Evolutionary conservation across 2,329 filamentous ascomycete genomes (phyloP).

Genomic region (Sodiomyces alkalinus): DNA sequence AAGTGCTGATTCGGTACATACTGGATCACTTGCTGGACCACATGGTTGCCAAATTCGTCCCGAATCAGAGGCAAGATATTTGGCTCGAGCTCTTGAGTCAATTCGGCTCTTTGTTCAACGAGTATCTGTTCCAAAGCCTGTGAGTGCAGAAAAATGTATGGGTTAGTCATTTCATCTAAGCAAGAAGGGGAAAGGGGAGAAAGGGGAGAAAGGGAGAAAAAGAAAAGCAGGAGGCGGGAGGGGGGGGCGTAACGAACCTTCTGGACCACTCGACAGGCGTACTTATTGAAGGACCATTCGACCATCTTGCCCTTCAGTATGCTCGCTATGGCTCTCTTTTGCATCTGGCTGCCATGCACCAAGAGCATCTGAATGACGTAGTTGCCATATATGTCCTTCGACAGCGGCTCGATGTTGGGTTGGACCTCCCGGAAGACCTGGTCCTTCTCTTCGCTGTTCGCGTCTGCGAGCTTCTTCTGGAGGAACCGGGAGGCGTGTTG

Average conservation of each 20-base stretch:
- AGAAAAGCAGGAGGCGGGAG: no score
- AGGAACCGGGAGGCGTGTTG: conserved; percentile 94
- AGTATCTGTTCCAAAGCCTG: conserved; percentile 81
- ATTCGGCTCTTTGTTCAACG: conserved; percentile 74
- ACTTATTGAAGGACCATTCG: conserved; percentile 71
- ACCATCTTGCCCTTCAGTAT: conserved; percentile 80
- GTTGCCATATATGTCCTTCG: conserved; percentile 95
- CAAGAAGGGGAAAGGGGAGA: background rate
- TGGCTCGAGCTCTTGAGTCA: conserved; percentile 69
- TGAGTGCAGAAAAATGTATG: conserved; percentile 7
- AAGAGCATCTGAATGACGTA: conserved; percentile 98
- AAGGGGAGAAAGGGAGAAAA: background rate
- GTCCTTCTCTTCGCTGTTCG: conserved; percentile 93
- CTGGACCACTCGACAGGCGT: conserved; percentile 90
- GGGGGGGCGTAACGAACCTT: conserved; percentile 42
- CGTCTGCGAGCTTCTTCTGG: conserved; percentile 78
- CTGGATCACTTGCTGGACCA: conserved; percentile 87
- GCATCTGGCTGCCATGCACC: conserved; percentile 83
- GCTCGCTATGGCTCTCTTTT: conserved; percentile 75
- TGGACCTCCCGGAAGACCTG: conserved; percentile 78
- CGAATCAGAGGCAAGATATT: conserved; percentile 65
- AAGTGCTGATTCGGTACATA: conserved; percentile 64
- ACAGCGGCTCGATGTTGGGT: conserved; percentile 70
- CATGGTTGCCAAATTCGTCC: conserved; percentile 89
- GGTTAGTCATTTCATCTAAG: background rate